These are phyloP conservation scores for Saccharomyces pastorianus DNA, from an alignment of 1,139 yeast species.

Conservation along the genomic window DNA sequence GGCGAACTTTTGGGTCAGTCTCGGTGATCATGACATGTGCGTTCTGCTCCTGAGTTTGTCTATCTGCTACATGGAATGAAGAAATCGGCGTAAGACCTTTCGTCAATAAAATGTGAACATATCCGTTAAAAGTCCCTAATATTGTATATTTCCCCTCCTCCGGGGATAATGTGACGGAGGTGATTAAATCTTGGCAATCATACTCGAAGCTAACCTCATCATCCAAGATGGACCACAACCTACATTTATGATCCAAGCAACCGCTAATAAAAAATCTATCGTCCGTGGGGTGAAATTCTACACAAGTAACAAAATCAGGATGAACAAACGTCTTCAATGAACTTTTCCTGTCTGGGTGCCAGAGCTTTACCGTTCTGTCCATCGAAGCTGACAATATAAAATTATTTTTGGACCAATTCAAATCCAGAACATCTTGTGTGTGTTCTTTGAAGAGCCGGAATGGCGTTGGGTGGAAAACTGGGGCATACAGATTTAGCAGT, in stretches of 20 bases:
- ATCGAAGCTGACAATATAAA: slow-evolving; percentile 74
- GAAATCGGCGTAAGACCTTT: slow-evolving; percentile 50
- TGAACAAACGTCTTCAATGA: slow-evolving; percentile 63
- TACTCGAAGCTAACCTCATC: slow-evolving; percentile 38
- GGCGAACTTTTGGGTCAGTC: slow-evolving; percentile 14
- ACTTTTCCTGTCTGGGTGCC: slow-evolving; percentile 69
- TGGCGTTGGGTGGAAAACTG: slow-evolving; percentile 74
- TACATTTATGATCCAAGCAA: slow-evolving; percentile 66
- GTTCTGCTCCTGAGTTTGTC: slow-evolving; percentile 16
- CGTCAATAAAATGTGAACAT: slow-evolving; percentile 54
- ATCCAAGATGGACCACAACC: slow-evolving; percentile 82
- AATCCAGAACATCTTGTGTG: slow-evolving; percentile 54
- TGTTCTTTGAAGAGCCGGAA: slow-evolving; percentile 58
- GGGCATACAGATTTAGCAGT: slow-evolving; percentile 42
- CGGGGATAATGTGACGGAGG: slow-evolving; percentile 17
- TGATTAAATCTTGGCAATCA: slow-evolving; percentile 18
- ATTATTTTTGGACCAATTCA: slow-evolving; percentile 86
- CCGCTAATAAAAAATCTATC: slow-evolving; percentile 84
- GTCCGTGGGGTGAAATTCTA: slow-evolving; percentile 76
- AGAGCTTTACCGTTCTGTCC: slow-evolving; percentile 74
- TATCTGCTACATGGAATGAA: slow-evolving; percentile 47
- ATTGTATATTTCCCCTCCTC: slow-evolving; percentile 49
- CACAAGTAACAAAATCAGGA: slow-evolving; percentile 75
- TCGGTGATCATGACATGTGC: slow-evolving; percentile 3
- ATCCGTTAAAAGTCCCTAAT: slow-evolving; percentile 80